These are phyloP conservation scores for Malassezia obtusa DNA, from an alignment of 1,284 basidiomycete genomes.

Conservation along the genomic window DNA sequence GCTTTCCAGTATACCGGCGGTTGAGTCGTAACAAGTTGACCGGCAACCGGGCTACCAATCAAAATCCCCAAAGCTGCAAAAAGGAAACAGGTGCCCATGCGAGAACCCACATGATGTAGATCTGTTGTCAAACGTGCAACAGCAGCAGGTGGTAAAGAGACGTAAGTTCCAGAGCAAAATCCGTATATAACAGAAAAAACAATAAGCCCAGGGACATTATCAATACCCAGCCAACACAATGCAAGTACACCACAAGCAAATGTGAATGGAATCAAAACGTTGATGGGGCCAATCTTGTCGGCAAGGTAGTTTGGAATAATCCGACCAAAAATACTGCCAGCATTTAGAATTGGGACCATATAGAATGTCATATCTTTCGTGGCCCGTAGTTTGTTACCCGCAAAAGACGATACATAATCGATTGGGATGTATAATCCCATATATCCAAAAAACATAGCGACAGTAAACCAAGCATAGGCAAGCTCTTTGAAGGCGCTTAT, in stretches of 20 bases:
- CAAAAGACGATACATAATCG: constrained; percentile 16
- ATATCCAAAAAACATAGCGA: constrained; percentile 5
- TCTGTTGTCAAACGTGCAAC: constrained; percentile 1
- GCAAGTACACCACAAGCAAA: constrained; percentile 30
- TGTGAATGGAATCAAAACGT: constrained; percentile 43
- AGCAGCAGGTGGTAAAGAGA: constrained; percentile 21
- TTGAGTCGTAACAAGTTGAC: constrained; percentile 5
- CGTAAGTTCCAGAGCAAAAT: constrained; percentile 28
- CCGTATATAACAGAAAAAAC: constrained; percentile 28
- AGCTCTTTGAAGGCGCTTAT: constrained; percentile 11
- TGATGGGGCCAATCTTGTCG: constrained; percentile 44
- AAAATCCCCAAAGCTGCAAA: constrained; percentile 12
- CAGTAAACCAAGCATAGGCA: constrained; percentile 3
- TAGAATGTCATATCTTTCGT: constrained; percentile 15
- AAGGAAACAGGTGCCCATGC: constrained; percentile 1
- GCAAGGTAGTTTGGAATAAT: constrained; percentile 45
- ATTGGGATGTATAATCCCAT: constrained; percentile 17
- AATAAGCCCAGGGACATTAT: constrained; percentile 11
- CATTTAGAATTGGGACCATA: constrained; percentile 33
- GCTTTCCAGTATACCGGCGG: constrained; percentile 3
- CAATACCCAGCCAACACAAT: constrained; percentile 18
- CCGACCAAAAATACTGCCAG: constrained; percentile 39
- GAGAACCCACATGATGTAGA: constrained; percentile 1
- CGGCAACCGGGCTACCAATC: constrained; percentile 20
- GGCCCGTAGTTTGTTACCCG: neutral